Base-by-base conservation (phyloP, 2,329 filamentous ascomycete species). In the Penicillium sp. region DNA sequence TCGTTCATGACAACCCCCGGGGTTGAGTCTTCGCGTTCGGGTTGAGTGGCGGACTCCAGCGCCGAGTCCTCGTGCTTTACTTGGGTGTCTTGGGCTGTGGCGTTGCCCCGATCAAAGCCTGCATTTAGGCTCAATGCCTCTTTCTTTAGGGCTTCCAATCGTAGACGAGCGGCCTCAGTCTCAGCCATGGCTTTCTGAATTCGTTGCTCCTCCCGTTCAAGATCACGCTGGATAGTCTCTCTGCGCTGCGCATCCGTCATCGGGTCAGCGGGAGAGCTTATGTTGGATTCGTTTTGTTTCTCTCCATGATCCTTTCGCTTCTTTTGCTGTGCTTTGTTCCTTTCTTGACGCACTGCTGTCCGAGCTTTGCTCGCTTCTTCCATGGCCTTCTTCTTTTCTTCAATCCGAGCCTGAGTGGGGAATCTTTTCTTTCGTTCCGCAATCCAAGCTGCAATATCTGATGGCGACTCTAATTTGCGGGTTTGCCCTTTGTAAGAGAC, bases 381-480 rank as follows among this genome's bases (percentile, higher is more conserved):
- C 64, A 78, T 77, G 58, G 79, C 81, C 64, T 80, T 81, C 63
- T 81, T 80, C 65, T 79, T 84, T 63, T 83, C 80, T 56, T 81
- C 68, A 25, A 69, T 77, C 47, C 88, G 83, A 51, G 82, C 81
- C 66, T 82, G 81, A 2, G 91, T 96, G 2, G 92, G 92, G 66
- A 82, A 97, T 43, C 86, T 84, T 57, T 82, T 86, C 64, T 80
- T 86, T 51, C 92, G 83, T 68, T 95, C 89, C 41, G 83, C 83
- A 55, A 95, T 82, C 83, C 89, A 97, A 6, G 82, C 81, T 19
- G 82, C 80, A 47, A 96, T 78, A 63, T 96, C 90, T 50, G 81
- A 80, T 13, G 77, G 66, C 6, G 76, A 77, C 46, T 76, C 74
- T 19, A 86, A 65, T 0, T 73, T 77, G 3, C 79, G 65, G 37